These are phyloP conservation scores for Zygoascus tannicola DNA, from an alignment of 805 yeast genomes.

Conservation along the genomic window DNA sequence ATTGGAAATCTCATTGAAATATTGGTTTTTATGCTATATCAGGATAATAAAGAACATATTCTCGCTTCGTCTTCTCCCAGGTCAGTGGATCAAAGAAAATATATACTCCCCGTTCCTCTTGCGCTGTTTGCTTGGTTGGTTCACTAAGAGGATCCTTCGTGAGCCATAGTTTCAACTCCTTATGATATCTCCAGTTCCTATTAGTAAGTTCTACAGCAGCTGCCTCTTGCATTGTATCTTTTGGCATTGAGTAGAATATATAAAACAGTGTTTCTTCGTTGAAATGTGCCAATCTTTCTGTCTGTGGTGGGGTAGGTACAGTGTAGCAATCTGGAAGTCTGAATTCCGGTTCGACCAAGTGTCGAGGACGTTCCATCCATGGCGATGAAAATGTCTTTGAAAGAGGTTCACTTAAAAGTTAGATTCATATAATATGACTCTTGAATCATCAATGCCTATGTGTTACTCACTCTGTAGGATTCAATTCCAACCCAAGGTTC, in stretches of 20 bases:
- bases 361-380: slow-evolving; percentile 86
- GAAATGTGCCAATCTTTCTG: slow-evolving; percentile 39
- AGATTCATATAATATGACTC: not conserved
- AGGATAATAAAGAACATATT: slow-evolving; percentile 50
- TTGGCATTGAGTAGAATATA: slow-evolving; percentile 87
- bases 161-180: slow-evolving; percentile 90
- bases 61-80: slow-evolving; percentile 88
- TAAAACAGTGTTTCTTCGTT: slow-evolving; percentile 90
- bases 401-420: slow-evolving; percentile 29
- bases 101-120: slow-evolving; percentile 87
- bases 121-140: slow-evolving; percentile 71
- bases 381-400: slow-evolving; percentile 76
- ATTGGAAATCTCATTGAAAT: no score
- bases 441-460: no score
- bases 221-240: slow-evolving; percentile 85
- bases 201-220: slow-evolving; percentile 85
- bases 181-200: slow-evolving; percentile 96
- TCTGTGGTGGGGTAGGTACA: slow-evolving; percentile 38
- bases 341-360: slow-evolving; percentile 82
- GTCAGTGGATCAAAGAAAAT: slow-evolving; percentile 90
- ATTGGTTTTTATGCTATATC: slow-evolving; percentile 50
- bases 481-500: slow-evolving; percentile 54
- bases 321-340: slow-evolving; percentile 49
- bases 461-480: slow-evolving; percentile 26
- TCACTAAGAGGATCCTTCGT: slow-evolving; percentile 88